These are phyloP conservation scores for Microbotryum lychnidis-dioicae DNA, from an alignment of 1,284 basidiomycete genomes.

Conservation along the genomic window DNA sequence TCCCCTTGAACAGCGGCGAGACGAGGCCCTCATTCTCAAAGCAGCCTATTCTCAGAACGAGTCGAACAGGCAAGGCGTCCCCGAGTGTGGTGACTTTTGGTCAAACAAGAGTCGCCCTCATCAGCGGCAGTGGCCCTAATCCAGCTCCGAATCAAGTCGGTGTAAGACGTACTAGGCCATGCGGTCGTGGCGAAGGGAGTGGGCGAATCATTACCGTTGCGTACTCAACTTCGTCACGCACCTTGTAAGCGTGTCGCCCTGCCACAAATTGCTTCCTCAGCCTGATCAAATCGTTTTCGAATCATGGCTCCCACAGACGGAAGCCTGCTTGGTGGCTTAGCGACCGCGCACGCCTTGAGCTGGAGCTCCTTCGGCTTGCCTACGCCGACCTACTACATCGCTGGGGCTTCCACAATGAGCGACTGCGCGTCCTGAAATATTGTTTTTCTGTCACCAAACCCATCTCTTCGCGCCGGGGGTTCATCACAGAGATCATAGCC, in stretches of 20 bases:
- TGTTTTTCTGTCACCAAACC: slow-evolving; percentile 10
- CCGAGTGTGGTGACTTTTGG: slow-evolving; percentile 20
- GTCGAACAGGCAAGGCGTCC: too few relatives aligned
- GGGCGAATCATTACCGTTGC: background rate
- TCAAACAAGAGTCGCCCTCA: slow-evolving; percentile 20
- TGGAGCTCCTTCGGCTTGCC: slow-evolving; percentile 23
- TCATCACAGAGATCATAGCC: background rate
- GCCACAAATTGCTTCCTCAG: too few relatives aligned
- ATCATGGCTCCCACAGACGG: too few relatives aligned
- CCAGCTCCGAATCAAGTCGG: too few relatives aligned
- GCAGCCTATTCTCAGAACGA: too few relatives aligned
- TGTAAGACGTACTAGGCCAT: background rate
- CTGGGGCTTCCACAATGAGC: slow-evolving; percentile 20
- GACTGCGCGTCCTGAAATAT: slow-evolving; percentile 24
- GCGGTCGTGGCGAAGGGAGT: background rate
- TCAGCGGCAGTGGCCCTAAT: slow-evolving; percentile 2
- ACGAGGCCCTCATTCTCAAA: too few relatives aligned
- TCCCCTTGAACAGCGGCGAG: too few relatives aligned
- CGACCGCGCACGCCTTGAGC: slow-evolving; percentile 21
- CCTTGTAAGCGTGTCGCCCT: too few relatives aligned
- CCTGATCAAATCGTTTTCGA: too few relatives aligned
- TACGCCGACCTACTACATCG: slow-evolving; percentile 30
- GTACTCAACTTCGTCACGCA: too few relatives aligned
- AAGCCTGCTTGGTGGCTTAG: slow-evolving; percentile 21
- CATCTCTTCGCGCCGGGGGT: background rate